Evolutionary conservation across 1,284 basidiomycete species (phyloP).

Genomic region (Pyrrhoderma lamaoense): DNA sequence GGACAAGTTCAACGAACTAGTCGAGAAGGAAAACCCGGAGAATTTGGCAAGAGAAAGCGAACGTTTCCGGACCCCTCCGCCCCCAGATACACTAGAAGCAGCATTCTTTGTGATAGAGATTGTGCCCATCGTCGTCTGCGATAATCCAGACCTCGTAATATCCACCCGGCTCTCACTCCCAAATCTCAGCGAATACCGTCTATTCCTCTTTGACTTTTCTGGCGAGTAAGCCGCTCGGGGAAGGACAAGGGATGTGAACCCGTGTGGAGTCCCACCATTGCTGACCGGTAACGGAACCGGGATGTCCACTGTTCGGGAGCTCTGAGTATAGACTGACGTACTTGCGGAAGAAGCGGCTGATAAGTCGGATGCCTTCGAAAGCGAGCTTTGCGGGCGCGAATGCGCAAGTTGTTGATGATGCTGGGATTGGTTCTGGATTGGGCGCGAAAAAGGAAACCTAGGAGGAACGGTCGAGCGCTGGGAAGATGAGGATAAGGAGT

Average conservation of each 20-base stretch:
- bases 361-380: slow-evolving; percentile 4
- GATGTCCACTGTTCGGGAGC: slow-evolving; percentile 25
- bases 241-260: slow-evolving; percentile 64
- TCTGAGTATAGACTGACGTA: slow-evolving; percentile 18
- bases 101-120: slow-evolving; percentile 47
- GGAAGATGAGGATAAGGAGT: slow-evolving; percentile 16
- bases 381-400: slow-evolving; percentile 1
- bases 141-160: slow-evolving; percentile 64
- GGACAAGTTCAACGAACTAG: slow-evolving; percentile 17
- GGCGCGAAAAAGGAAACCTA: too few species aligned
- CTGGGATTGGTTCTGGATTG: too few species aligned
- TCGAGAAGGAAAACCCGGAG: slow-evolving; percentile 12
- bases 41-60: slow-evolving; percentile 13
- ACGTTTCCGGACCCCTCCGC: slow-evolving; percentile 11
- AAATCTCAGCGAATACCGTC: slow-evolving; percentile 17
- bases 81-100: slow-evolving; percentile 3
- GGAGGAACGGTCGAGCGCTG: neutral
- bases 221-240: slow-evolving; percentile 47
- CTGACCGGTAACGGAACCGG: slow-evolving; percentile 27
- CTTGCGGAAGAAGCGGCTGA: slow-evolving; percentile 1
- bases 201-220: slow-evolving; percentile 26
- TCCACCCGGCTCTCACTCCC: slow-evolving; percentile 48
- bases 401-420: neutral
- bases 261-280: slow-evolving; percentile 38
- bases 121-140: slow-evolving; percentile 80